Conservation (phyloP, 2,329 filamentous ascomycete genomes). For the Geosmithia putterillii region DNA sequence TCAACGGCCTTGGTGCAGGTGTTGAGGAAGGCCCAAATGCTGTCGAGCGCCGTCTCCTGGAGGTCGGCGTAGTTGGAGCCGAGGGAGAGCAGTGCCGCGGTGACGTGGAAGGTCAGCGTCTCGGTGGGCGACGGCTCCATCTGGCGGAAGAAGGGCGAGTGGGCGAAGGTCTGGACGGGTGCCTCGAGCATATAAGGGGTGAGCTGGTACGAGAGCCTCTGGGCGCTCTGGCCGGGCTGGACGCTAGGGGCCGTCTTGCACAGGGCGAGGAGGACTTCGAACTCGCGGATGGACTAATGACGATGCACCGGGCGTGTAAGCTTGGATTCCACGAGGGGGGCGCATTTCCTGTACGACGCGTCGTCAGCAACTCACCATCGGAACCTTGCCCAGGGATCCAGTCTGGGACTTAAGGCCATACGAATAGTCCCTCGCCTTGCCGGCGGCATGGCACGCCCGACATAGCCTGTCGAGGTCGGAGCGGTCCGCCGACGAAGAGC, state of each 20-base stretch:
- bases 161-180: constrained; percentile 63
- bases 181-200: constrained; percentile 78
- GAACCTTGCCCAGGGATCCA: constrained; percentile 35
- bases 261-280: constrained; percentile 81
- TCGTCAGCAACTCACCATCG: constrained; percentile 54
- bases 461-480: constrained; percentile 53
- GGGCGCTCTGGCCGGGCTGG: constrained; percentile 57
- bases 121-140: constrained; percentile 87
- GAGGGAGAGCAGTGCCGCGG: constrained; percentile 68
- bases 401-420: constrained; percentile 33
- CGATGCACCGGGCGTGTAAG: too few species aligned
- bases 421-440: constrained; percentile 26
- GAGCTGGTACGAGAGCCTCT: constrained; percentile 67
- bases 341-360: too few species aligned
- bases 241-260: constrained; percentile 80
- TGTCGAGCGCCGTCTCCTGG: constrained; percentile 51
- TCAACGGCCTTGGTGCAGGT: constrained; percentile 55
- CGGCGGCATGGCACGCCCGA: constrained; percentile 39
- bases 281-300: constrained; percentile 80
- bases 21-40: constrained; percentile 59
- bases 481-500: constrained; percentile 42
- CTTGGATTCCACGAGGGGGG: too few species aligned
- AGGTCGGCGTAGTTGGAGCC: constrained; percentile 62
- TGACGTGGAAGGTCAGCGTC: constrained; percentile 65
- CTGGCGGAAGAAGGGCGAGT: constrained; percentile 71